Conservation (phyloP, 345 rosid species). For the Bretschneidera sinensis region DNA sequence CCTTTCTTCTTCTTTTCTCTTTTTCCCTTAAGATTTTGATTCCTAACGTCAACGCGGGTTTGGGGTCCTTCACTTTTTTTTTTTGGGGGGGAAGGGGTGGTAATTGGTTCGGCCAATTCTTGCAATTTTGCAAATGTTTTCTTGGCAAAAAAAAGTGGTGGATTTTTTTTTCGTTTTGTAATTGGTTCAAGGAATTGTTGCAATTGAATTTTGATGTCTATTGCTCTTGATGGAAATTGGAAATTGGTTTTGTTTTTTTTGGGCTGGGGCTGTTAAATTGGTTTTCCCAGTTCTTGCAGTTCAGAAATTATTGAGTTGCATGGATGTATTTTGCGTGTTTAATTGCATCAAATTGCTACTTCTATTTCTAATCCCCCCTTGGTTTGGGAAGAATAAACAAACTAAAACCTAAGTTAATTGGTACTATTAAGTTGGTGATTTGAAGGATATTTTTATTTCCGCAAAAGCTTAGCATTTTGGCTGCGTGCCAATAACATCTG, state of each 20-base stretch:
- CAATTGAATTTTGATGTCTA: not conserved
- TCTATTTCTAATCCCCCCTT: not conserved
- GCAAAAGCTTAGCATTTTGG: not conserved
- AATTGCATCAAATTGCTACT: not conserved
- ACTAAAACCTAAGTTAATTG: not conserved
- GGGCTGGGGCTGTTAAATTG: not conserved
- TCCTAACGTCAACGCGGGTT: conserved; percentile 5
- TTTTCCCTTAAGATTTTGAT: not conserved
- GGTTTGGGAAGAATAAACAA: not conserved
- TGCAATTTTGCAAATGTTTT: not conserved
- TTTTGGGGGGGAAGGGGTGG: not conserved
- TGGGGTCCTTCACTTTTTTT: not conserved
- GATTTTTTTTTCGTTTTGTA: not conserved
- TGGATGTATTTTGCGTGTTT: not conserved
- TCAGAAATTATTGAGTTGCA: not conserved
- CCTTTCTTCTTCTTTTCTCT: not conserved
- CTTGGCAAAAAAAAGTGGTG: not conserved
- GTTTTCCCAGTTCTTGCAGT: not conserved
- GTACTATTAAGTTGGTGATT: not conserved
- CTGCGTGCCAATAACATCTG: not conserved
- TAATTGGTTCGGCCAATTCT: not conserved
- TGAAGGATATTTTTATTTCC: not conserved
- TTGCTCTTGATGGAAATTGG: too few species aligned
- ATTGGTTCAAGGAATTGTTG: not conserved
- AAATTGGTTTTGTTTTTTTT: too few species aligned